Conservation (phyloP, 305 asterid species). For the Fraxinus platypoda region DNA sequence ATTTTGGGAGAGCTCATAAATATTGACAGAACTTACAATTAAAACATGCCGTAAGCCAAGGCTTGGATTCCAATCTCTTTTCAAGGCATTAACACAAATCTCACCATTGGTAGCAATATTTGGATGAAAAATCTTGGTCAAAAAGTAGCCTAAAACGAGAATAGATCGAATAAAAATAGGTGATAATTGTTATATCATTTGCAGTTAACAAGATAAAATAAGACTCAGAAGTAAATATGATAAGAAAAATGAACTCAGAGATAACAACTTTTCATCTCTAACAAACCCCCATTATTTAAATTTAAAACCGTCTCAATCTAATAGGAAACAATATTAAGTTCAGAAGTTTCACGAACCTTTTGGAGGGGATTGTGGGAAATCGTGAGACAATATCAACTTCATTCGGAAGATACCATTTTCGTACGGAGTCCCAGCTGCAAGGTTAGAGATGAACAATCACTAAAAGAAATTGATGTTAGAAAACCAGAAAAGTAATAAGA, state of each 20-base stretch:
- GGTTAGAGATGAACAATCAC: conserved; percentile 24
- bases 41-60: conserved; percentile 89
- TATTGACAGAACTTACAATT: conserved; percentile 47
- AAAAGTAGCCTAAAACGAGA: conserved; percentile 63
- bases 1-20: not conserved
- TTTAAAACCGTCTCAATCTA: not conserved
- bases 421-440: conserved; percentile 95
- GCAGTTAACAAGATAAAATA: not conserved
- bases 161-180: not conserved
- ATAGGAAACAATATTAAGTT: not conserved
- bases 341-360: conserved; percentile 55
- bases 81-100: conserved; percentile 93
- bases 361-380: conserved; percentile 92
- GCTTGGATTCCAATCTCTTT: conserved; percentile 89
- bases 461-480: conserved; percentile 10
- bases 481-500: conserved; percentile 10
- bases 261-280: not conserved
- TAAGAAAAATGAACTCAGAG: not conserved
- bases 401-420: conserved; percentile 86
- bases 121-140: conserved; percentile 94
- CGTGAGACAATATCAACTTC: conserved; percentile 85
- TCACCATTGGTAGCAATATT: conserved; percentile 86
- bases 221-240: not conserved
- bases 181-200: not conserved
- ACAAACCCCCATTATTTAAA: not conserved